phyloP scores from a whole-genome alignment of 805 yeast species.

The Starmerella stellata region DNA sequence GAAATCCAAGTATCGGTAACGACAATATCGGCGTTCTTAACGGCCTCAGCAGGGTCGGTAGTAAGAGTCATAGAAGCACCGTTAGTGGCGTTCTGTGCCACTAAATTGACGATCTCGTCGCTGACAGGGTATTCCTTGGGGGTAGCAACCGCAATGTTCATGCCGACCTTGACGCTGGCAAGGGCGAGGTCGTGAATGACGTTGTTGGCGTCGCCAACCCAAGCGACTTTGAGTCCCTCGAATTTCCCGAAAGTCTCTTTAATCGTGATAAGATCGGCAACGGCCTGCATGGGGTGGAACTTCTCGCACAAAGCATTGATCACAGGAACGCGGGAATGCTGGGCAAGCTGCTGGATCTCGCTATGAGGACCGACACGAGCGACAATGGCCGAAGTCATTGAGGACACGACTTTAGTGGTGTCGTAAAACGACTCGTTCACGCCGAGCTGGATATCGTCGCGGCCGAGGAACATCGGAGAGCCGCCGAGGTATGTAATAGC shows the following conservation, averaged over 20 bases:
- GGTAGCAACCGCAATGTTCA: conserved; percentile 65
- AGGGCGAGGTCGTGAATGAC: conserved; percentile 85
- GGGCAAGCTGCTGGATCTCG: conserved; percentile 60
- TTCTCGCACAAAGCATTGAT: conserved; percentile 85
- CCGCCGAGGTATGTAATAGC: conserved; percentile 89
- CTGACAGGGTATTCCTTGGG: conserved; percentile 59
- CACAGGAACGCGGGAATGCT: conserved; percentile 73
- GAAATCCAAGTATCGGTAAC: conserved; percentile 97
- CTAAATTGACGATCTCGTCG: conserved; percentile 34
- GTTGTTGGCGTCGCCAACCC: conserved; percentile 96
- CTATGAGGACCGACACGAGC: conserved; percentile 84
- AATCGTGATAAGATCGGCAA: conserved; percentile 75
- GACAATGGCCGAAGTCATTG: conserved; percentile 92
- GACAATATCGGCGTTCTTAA: conserved; percentile 54
- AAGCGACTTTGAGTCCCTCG: conserved; percentile 52
- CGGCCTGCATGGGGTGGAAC: conserved; percentile 90
- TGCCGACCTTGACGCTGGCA: conserved; percentile 72
- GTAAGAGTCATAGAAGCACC: conserved; percentile 34
- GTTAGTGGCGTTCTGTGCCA: conserved; percentile 34
- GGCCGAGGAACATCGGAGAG: conserved; percentile 90
- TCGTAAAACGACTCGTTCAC: conserved; percentile 84
- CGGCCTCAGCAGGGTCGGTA: conserved; percentile 60
- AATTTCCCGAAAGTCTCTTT: conserved; percentile 32
- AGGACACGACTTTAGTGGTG: conserved; percentile 71
- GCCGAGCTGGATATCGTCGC: conserved; percentile 90